These are phyloP conservation scores for Leucaena leucocephala DNA, from an alignment of 306 rosid genomes.

Conservation along the genomic window DNA sequence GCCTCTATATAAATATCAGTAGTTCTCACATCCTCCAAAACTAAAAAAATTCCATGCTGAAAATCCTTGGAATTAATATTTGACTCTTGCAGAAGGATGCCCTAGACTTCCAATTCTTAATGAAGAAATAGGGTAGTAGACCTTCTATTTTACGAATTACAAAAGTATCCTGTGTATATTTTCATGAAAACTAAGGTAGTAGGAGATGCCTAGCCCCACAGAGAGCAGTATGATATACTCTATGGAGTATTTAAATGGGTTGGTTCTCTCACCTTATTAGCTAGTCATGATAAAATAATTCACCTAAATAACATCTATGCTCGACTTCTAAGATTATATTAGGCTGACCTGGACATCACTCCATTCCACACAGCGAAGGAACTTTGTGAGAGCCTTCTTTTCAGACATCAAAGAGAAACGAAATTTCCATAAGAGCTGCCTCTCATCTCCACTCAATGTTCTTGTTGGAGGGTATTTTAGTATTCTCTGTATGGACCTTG, in stretches of 20 bases:
- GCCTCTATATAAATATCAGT: too few species aligned
- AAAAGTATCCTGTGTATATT: neutral
- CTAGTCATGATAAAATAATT: conserved; percentile 15
- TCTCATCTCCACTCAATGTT: conserved; percentile 95
- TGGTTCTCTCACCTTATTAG: neutral
- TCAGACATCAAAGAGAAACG: conserved; percentile 98
- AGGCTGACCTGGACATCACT: conserved; percentile 88
- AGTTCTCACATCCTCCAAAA: neutral
- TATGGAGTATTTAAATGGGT: neutral
- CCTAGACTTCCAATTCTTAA: conserved; percentile 13
- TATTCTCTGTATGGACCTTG: conserved; percentile 86
- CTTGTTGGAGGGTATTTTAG: conserved; percentile 96
- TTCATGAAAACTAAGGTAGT: neutral
- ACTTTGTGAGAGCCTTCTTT: conserved; percentile 98
- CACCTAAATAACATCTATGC: conserved; percentile 26
- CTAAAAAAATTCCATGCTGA: conserved; percentile 20
- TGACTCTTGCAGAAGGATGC: conserved; percentile 32
- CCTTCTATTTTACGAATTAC: conserved; percentile 15
- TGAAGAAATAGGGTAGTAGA: conserved; percentile 15
- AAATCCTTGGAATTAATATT: conserved; percentile 14
- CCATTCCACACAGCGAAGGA: conserved; percentile 98
- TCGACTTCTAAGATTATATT: conserved; percentile 31
- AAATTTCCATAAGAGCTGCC: conserved; percentile 97
- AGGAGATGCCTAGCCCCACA: neutral
- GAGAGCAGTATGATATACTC: neutral